Evolutionary conservation across 2,329 filamentous ascomycete species (phyloP), one percentile per base, ranked within the genome.

Genomic region (Penicillium sp.): DNA sequence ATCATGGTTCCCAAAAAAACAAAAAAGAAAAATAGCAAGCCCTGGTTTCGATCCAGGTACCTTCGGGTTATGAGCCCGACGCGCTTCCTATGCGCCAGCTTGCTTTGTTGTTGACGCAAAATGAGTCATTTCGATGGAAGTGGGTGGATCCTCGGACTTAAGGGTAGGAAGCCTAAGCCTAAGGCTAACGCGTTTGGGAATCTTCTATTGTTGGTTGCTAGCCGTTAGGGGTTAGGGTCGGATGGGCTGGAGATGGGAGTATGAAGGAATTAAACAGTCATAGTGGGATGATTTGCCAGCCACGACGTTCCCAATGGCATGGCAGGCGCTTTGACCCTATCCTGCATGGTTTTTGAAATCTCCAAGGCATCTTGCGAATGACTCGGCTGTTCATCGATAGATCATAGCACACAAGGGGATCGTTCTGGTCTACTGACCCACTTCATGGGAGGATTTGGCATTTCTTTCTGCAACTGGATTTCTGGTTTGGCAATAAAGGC

Each of bases 61-160:
- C 51, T 54, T 54, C 51, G 51, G 51, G 51, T 54, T 54, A 54
- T 54, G 51, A 54, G 51, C 51, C 51, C 51, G 51, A 54, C 51
- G 51, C 51, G 51, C 51, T 54, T 54, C 51, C 51, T 54, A 54
- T 54, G 51, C 51, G 51, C 51, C 51, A 54, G 51, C 51, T 54
- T 54, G 51, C 51, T 54, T 31, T 41, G 37, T 52, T 52, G 9
- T 41, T 27, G 35, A 31, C 13, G 35, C 9, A 14, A 9, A 9
- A 9, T 52, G 50, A 52, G 22, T 52, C 50, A 52, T 52, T 52
- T 19, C 16, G 36, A 18, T 3, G 22, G 5, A 33, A 18, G n/a
- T 27, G 24, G 22, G 50, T 52, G 50, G 50, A 33, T 27, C 16
- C 11, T 18, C 24, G 50, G 37, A 41, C 33, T 40, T 52, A 33